These are phyloP conservation scores for Apiospora phragmitis DNA, from an alignment of 2,329 filamentous ascomycete species.

Conservation along the genomic window DNA sequence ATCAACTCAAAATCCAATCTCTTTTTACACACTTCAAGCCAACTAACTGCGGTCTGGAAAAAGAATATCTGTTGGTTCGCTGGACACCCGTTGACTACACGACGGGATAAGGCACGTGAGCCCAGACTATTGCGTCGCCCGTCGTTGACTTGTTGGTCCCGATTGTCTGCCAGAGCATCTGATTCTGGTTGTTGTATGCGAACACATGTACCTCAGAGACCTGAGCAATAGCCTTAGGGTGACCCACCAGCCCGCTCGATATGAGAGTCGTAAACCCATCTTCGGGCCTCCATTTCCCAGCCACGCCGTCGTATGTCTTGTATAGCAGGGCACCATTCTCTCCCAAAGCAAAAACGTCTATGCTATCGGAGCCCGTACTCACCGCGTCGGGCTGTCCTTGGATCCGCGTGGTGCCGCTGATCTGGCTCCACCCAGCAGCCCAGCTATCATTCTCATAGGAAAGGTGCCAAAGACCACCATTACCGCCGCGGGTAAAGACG, in stretches of 20 bases:
- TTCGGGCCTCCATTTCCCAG: neutral
- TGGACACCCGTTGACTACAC: too few species aligned
- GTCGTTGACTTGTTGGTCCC: neutral
- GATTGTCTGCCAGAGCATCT: neutral
- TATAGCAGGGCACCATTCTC: neutral
- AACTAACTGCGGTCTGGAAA: too few species aligned
- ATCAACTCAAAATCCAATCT: too few species aligned
- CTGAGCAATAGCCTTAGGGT: neutral
- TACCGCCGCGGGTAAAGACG: neutral
- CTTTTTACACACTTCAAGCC: too few species aligned
- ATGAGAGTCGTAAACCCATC: neutral
- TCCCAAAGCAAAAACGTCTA: constrained; percentile 9
- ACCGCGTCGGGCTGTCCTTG: constrained; percentile 9
- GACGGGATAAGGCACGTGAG: neutral
- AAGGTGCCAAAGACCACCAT: constrained; percentile 2
- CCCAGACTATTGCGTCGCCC: neutral
- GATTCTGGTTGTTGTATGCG: neutral
- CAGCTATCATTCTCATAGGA: neutral
- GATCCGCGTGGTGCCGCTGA: neutral
- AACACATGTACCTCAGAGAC: constrained; percentile 1
- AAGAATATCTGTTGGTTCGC: too few species aligned
- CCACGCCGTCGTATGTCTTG: neutral
- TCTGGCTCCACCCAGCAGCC: neutral
- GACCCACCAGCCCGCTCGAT: neutral
- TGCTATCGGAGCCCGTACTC: neutral